Conservation (phyloP, 2,329 filamentous ascomycete species). For the Fusarium stilboides region DNA sequence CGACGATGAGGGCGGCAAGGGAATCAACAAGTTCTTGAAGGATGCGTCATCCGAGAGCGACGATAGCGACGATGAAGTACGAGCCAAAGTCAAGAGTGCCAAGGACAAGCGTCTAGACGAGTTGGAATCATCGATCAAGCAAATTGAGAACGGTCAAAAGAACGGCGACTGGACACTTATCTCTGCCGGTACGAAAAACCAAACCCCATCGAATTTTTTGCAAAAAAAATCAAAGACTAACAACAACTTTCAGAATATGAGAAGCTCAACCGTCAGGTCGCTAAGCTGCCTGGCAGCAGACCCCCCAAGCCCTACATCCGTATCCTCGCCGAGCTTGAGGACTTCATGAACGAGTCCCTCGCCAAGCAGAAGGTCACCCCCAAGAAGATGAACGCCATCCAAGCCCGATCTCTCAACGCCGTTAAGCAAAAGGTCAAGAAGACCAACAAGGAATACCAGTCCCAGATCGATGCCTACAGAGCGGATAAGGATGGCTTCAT, state of each 20-base stretch:
- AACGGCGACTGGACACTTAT: slow-evolving; percentile 98
- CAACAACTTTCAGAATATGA: slow-evolving; percentile 79
- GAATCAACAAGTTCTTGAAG: slow-evolving; percentile 88
- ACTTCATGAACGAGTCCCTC: slow-evolving; percentile 92
- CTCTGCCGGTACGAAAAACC: slow-evolving; percentile 75
- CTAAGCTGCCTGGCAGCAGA: slow-evolving; percentile 83
- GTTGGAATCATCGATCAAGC: slow-evolving; percentile 87
- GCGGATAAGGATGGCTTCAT: slow-evolving; percentile 89
- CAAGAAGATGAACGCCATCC: slow-evolving; percentile 99
- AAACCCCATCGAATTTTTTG: neutral
- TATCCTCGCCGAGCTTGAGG: slow-evolving; percentile 92
- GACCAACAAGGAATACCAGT: slow-evolving; percentile 95
- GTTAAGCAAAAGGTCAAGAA: slow-evolving; percentile 99
- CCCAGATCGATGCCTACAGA: slow-evolving; percentile 89
- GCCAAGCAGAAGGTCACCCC: slow-evolving; percentile 95
- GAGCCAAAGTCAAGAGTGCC: slow-evolving; percentile 93
- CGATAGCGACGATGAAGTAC: slow-evolving; percentile 88
- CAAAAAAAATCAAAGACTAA: slow-evolving; percentile 29
- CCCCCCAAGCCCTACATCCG: slow-evolving; percentile 94
- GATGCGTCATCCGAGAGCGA: slow-evolving; percentile 81
- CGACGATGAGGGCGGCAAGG: slow-evolving; percentile 77
- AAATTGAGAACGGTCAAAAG: slow-evolving; percentile 97
- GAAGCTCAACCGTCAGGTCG: slow-evolving; percentile 89
- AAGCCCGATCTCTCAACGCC: slow-evolving; percentile 93
- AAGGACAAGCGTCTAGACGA: slow-evolving; percentile 98